Evolutionary conservation across 2,329 filamentous ascomycete genomes (phyloP).

Genomic region (Phaeophleospora eucalypticola): DNA sequence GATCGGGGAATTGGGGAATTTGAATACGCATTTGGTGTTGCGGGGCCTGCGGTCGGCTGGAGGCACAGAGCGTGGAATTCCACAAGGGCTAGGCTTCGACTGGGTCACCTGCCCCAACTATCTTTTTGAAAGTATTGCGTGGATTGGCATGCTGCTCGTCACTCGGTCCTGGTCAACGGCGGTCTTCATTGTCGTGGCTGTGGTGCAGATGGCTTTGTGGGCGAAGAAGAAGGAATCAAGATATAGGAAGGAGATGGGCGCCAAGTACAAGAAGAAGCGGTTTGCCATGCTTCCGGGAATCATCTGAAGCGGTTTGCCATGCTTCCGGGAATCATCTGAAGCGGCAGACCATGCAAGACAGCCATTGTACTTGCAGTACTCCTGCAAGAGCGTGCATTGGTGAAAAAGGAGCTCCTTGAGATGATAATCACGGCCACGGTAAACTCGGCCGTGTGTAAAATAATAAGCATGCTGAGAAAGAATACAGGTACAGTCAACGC

Average conservation of each 20-base stretch:
- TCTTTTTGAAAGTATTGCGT: constrained; percentile 84
- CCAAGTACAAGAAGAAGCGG: constrained; percentile 93
- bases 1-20: constrained; percentile 76
- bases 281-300: constrained; percentile 77
- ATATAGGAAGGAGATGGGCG: constrained; percentile 85
- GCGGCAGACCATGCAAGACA: constrained; percentile 70
- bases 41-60: constrained; percentile 72
- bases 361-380: no score
- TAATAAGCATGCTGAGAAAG: no score
- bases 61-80: constrained; percentile 83
- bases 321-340: constrained; percentile 74
- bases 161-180: constrained; percentile 74
- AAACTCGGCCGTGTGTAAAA: no score
- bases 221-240: constrained; percentile 86
- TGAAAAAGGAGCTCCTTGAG: no score
- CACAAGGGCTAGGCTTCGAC: constrained; percentile 75
- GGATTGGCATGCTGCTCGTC: constrained; percentile 76
- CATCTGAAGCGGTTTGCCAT: constrained; percentile 73
- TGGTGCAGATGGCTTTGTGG: constrained; percentile 79
- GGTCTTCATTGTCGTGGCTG: constrained; percentile 70
- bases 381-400: no score
- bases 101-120: constrained; percentile 96
- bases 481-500: no score
- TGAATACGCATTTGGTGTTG: constrained; percentile 74
- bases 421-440: no score